phyloP scores from a whole-genome alignment of 495 filamentous ascomycete species.

The Astrothelium subdiscretum region DNA sequence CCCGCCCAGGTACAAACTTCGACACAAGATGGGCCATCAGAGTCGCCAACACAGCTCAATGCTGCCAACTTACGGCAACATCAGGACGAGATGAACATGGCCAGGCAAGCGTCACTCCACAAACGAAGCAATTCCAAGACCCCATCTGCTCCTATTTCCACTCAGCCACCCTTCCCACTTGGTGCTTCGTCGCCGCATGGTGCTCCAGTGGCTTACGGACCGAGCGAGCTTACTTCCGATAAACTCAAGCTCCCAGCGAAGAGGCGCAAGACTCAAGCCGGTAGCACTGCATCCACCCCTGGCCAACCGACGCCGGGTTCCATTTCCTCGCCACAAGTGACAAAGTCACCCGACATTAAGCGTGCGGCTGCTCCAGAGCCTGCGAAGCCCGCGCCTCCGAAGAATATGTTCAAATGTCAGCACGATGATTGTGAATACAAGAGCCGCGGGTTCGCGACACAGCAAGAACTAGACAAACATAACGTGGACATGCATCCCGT shows the following conservation, averaged over 20 bases:
- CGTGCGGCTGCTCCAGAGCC: background rate
- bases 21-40: background rate
- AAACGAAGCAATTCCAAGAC: conserved; percentile 24
- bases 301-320: conserved; percentile 16
- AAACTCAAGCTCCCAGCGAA: conserved; percentile 43
- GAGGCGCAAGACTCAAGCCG: conserved; percentile 33
- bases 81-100: background rate
- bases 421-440: conserved; percentile 36
- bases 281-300: conserved; percentile 18
- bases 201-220: conserved; percentile 44
- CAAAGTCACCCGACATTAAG: conserved; percentile 7
- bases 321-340: conserved; percentile 26
- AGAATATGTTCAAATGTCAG: conserved; percentile 34
- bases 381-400: conserved; percentile 26
- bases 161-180: conserved; percentile 55
- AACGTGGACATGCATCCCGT: conserved; percentile 42
- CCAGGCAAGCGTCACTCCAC: background rate
- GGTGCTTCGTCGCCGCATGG: conserved; percentile 62
- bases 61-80: conserved; percentile 43
- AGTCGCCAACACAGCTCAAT: conserved; percentile 40
- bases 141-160: conserved; percentile 52
- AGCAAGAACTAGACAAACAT: conserved; percentile 41
- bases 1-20: background rate
- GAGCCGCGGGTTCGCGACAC: conserved; percentile 39
- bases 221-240: conserved; percentile 33